Evolutionary conservation across 768 basidiomycete genomes (phyloP).

Genomic region (Amanita brunnescens): DNA sequence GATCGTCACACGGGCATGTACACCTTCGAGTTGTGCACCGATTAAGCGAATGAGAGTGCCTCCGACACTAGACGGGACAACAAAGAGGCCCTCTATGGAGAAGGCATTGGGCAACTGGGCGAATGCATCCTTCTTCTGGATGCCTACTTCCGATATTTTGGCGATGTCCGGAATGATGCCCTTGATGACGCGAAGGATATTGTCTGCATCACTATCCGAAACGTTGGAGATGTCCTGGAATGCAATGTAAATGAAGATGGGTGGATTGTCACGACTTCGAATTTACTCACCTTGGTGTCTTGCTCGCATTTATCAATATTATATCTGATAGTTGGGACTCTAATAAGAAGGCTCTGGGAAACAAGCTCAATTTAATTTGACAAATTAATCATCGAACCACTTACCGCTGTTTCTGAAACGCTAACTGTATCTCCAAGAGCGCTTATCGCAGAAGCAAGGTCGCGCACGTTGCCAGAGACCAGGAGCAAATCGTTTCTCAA

Average conservation of each 20-base stretch:
- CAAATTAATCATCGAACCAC: not conserved
- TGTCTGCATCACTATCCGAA: not conserved
- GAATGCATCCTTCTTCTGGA: not conserved
- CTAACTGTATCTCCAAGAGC: not conserved
- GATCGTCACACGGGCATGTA: not conserved
- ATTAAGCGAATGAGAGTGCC: not conserved
- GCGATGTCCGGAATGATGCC: not conserved
- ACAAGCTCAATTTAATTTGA: not conserved
- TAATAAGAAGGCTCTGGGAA: not conserved
- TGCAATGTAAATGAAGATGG: not conserved
- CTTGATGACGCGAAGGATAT: not conserved
- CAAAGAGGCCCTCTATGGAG: too few species aligned
- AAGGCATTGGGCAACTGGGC: not conserved
- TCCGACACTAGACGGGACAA: too few species aligned
- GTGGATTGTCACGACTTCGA: not conserved
- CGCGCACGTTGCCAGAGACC: not conserved
- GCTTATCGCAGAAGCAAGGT: not conserved
- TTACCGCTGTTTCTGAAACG: not conserved
- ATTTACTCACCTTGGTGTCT: not conserved
- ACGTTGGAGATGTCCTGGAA: not conserved
- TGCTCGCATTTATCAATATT: not conserved
- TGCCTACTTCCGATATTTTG: not conserved
- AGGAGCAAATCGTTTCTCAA: not conserved
- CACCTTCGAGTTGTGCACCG: not conserved
- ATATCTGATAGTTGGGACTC: not conserved